Evolutionary conservation across 768 basidiomycete genomes (phyloP), one percentile per base, ranked within the genome.

Genomic region (Naganishia kalamii): DNA sequence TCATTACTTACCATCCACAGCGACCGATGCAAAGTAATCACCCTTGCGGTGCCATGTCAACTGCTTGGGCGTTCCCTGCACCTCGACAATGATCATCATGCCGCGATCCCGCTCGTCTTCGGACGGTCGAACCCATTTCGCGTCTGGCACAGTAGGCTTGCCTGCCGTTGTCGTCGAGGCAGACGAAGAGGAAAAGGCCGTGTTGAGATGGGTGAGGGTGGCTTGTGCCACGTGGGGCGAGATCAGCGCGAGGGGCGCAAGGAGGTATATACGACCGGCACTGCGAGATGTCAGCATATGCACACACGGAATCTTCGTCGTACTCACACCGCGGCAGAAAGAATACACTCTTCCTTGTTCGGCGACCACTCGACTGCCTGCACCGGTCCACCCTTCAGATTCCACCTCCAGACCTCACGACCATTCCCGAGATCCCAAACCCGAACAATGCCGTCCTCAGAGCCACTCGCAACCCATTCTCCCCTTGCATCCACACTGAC

Each of bases 351-450:
- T 72, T 93, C 92, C 63, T 81, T 82, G 71, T 90, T 85, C 21
- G 94, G 93, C 75, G 91, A 94, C 96, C 96, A 99, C 64, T 91
- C 90, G 10, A 94, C 79, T 30, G 89, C 83, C 48, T 89, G 88
- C 68, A 99, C 83, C 2, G 80, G 72, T 72, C 87, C 90, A 69
- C 83, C 80, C 62, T 85, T 83, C 69, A 97, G 85, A 72, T 84
- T 83, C 92, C 92, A 98, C 70, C 85, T 83, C 79, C 87, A 88
- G 25, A 92, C 85, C 75, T 92, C 89, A 63, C 87, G 83, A 7
- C 96, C 96, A 54, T 94, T 87, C 49, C 85, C 86, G 21, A 88
- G 85, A 77, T 98, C 96, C 92, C 93, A 98, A 51, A 98, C 79
- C 68, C 87, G 84, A 21, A 97, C 87, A 30, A 85, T 79, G 3